Base-by-base conservation (phyloP, 768 basidiomycete species). In the Lentinula guzmanii region DNA sequence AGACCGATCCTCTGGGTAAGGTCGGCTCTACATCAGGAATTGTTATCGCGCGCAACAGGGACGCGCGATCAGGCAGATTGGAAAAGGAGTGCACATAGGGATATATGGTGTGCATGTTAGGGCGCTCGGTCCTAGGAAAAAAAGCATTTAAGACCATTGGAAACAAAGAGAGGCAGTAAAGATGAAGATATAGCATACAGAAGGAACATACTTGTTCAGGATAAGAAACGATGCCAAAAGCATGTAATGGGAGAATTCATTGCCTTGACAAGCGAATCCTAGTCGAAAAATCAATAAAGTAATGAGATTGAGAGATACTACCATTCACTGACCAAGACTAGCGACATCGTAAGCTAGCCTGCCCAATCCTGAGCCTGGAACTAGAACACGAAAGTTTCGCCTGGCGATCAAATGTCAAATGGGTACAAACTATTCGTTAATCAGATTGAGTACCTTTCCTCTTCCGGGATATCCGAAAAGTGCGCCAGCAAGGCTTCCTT, bases 241-340 rank as follows among this genome's bases (percentile, higher is more conserved):
- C 94, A 95, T 96, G 72, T 93, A 93, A 65, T 95, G 90, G 35
- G 92, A 94, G 70, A 97, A 97, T 72, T 98, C 95, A 70, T 97
- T 97, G 21, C 91, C 95, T 72, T 96, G 95, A 65, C 90, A 93
- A 1, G 89, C 75, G 66, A 94, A 98, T 3, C 95, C 95, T 94
- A 63, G 0, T 13, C 5, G 15, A 46, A n/a, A 15, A 52, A 57
- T 60, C 8, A 48, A 42, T 16, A 15, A 15, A 52, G 0, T 50
- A 15, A 53, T 42, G 34, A 55, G 10, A 13, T 0, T 4, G 28
- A 28, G 28, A 46, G 64, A n/a, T 63, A 46, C 9, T 21, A 13
- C 56, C 13, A 31, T 4, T 37, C 5, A 39, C 50, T n/a, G 21
- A 52, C 93, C 95, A 58, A 89, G 77, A 35, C 81, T 84, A 5